Percentiles rank a stretch among this genome's conserved stretches.
Conservation (phyloP, 768 basidiomycete species). For the Udeniomyces megalosporus region DNA sequence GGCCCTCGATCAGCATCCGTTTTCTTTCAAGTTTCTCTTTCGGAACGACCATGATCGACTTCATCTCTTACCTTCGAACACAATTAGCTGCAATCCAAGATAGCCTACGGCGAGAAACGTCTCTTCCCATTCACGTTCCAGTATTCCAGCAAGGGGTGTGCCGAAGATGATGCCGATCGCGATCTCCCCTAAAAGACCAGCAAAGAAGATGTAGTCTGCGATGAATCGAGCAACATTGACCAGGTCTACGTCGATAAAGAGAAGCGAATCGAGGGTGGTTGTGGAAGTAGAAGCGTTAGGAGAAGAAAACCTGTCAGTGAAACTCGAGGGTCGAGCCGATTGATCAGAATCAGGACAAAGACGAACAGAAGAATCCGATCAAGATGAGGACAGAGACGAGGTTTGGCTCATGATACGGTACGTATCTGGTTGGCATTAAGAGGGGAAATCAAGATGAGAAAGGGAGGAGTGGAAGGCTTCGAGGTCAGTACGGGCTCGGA, state of each 20-base stretch:
- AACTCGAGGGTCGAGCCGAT: neutral
- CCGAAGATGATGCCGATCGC: slow-evolving; percentile 43
- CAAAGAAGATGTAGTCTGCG: slow-evolving; percentile 34
- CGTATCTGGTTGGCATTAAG: slow-evolving; percentile 8
- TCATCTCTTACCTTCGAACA: slow-evolving; percentile 35
- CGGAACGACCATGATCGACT: too few relatives aligned
- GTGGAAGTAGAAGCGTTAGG: neutral
- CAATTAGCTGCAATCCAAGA: slow-evolving; percentile 38
- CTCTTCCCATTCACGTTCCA: slow-evolving; percentile 30
- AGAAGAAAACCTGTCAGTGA: too few relatives aligned
- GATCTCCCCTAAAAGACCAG: slow-evolving; percentile 30
- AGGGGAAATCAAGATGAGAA: neutral
- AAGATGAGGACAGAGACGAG: slow-evolving; percentile 34
- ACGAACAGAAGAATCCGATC: slow-evolving; percentile 36
- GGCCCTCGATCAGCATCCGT: neutral
- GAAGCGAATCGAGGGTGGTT: too few relatives aligned
- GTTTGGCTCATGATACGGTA: slow-evolving; percentile 30
- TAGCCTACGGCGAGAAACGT: slow-evolving; percentile 38
- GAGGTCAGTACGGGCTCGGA: too few relatives aligned
- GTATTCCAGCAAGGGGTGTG: slow-evolving; percentile 36
- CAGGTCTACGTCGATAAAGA: too few relatives aligned
- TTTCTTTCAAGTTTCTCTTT: neutral
- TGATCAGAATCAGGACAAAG: neutral
- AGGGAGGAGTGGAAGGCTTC: neutral
- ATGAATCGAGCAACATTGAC: slow-evolving; percentile 38